Percentiles rank a stretch among this genome's conserved stretches.
These are phyloP conservation scores for Tolypocladium tundrense DNA, from an alignment of 2,329 filamentous ascomycete genomes.

Conservation along the genomic window DNA sequence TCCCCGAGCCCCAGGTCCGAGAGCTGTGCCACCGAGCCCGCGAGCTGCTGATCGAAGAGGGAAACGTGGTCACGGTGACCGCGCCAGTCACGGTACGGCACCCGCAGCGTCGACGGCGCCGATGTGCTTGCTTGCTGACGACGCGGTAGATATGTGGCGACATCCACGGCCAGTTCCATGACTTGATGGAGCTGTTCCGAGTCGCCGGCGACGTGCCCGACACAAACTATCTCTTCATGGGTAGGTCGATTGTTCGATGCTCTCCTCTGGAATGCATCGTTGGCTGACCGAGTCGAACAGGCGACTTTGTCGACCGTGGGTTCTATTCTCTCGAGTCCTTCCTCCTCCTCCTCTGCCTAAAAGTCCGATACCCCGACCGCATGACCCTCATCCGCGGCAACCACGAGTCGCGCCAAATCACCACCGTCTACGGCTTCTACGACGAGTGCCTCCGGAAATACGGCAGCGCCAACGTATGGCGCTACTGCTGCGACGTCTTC, in stretches of 20 bases:
- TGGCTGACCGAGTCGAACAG: slow-evolving; percentile 26
- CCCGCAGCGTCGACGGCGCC: neutral
- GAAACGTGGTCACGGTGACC: slow-evolving; percentile 90
- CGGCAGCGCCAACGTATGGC: slow-evolving; percentile 92
- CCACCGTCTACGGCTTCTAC: slow-evolving; percentile 96
- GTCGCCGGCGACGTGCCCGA: slow-evolving; percentile 91
- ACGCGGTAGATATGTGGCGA: slow-evolving; percentile 73
- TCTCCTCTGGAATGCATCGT: neutral
- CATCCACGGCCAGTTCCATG: slow-evolving; percentile 94
- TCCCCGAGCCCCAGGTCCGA: slow-evolving; percentile 88
- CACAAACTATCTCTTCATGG: slow-evolving; percentile 97
- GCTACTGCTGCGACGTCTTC: slow-evolving; percentile 95
- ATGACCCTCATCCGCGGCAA: slow-evolving; percentile 95
- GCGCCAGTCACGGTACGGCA: slow-evolving; percentile 75
- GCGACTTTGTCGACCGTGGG: slow-evolving; percentile 94
- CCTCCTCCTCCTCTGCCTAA: slow-evolving; percentile 86
- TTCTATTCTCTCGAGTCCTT: slow-evolving; percentile 98
- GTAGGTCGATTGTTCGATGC: slow-evolving; percentile 30
- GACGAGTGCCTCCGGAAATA: slow-evolving; percentile 96
- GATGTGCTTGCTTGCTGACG: slow-evolving; percentile 2
- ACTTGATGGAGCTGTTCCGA: slow-evolving; percentile 91
- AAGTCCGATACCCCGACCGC: slow-evolving; percentile 93
- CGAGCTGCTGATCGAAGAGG: slow-evolving; percentile 93
- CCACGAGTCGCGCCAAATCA: slow-evolving; percentile 94
- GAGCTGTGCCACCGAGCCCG: slow-evolving; percentile 96